phyloP scores from a whole-genome alignment of 306 rosid species.

The Neltuma alba region DNA sequence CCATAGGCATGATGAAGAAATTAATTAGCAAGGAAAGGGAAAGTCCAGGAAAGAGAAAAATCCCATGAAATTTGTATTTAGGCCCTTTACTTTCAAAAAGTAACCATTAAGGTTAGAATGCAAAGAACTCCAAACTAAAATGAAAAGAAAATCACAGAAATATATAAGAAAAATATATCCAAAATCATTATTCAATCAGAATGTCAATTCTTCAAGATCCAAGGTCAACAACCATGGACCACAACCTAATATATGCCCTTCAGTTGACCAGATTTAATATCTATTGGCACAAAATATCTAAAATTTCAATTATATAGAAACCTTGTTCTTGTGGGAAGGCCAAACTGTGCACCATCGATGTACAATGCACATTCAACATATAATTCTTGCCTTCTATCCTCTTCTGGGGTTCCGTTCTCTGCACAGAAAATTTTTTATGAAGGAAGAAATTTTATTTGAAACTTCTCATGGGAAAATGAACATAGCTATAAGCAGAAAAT shows the following conservation, averaged over 20 bases:
- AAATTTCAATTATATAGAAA: slow-evolving; percentile 29
- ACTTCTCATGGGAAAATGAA: slow-evolving; percentile 35
- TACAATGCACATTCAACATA: slow-evolving; percentile 87
- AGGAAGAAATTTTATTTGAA: background rate
- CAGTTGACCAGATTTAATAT: background rate
- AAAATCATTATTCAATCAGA: slow-evolving; percentile 3
- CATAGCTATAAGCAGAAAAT: slow-evolving; percentile 1
- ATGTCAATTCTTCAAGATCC: background rate
- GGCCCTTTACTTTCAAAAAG: slow-evolving; percentile 14
- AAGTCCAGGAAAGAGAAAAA: background rate
- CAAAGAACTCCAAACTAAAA: background rate
- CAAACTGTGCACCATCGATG: slow-evolving; percentile 93
- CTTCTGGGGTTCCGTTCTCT: slow-evolving; percentile 63
- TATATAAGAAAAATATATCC: slow-evolving; percentile 15
- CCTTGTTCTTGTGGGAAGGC: slow-evolving; percentile 93
- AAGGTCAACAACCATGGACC: background rate
- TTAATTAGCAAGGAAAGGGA: background rate
- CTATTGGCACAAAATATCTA: slow-evolving; percentile 5
- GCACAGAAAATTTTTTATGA: slow-evolving; percentile 13
- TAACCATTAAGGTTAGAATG: background rate
- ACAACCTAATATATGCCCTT: background rate
- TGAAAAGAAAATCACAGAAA: background rate
- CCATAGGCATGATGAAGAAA: background rate
- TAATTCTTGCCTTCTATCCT: slow-evolving; percentile 72
- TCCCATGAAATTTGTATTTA: background rate